Conservation (phyloP, 1,139 yeast genomes). For the Starmera stellimalicola region DNA sequence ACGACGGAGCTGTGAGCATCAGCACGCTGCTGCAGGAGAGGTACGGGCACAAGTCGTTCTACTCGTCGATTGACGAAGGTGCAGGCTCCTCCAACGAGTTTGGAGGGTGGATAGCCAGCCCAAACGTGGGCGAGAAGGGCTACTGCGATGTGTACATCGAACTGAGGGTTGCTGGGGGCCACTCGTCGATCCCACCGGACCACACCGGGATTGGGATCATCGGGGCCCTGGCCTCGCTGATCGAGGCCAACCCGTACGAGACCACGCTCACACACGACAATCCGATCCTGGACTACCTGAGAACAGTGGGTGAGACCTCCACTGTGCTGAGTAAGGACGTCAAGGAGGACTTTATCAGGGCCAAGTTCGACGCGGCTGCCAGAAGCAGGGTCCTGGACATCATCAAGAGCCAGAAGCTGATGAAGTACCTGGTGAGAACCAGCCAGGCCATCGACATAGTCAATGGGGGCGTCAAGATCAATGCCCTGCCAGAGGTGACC, state of each 20-base stretch:
- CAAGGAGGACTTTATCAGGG: conserved; percentile 29
- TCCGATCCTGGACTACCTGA: conserved; percentile 34
- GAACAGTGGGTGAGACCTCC: conserved; percentile 19
- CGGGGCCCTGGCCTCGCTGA: conserved; percentile 32
- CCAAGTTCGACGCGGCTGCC: conserved; percentile 33
- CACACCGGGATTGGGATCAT: conserved; percentile 54
- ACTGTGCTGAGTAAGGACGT: conserved; percentile 8
- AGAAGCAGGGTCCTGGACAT: conserved; percentile 32
- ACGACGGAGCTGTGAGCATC: conserved; percentile 37
- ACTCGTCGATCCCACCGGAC: conserved; percentile 53
- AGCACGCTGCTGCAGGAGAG: conserved; percentile 29
- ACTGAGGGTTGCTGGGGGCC: conserved; percentile 52
- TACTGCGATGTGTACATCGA: conserved; percentile 35
- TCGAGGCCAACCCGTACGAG: conserved; percentile 38
- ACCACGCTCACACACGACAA: conserved; percentile 33
- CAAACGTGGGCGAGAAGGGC: conserved; percentile 50
- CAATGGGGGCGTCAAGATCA: conserved; percentile 60
- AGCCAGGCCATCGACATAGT: conserved; percentile 64
- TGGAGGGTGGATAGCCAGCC: conserved; percentile 31
- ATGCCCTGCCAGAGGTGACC: conserved; percentile 63
- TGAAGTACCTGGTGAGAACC: conserved; percentile 43
- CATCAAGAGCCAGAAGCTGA: conserved; percentile 16
- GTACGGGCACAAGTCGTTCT: conserved; percentile 43
- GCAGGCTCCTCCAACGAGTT: conserved; percentile 18
- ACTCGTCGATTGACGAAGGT: conserved; percentile 54